A percentile compares a stretch with the other conserved stretches of the same genome.
phyloP scores from a whole-genome alignment of 768 basidiomycete species.

The Phlegmacium glaucopus region DNA sequence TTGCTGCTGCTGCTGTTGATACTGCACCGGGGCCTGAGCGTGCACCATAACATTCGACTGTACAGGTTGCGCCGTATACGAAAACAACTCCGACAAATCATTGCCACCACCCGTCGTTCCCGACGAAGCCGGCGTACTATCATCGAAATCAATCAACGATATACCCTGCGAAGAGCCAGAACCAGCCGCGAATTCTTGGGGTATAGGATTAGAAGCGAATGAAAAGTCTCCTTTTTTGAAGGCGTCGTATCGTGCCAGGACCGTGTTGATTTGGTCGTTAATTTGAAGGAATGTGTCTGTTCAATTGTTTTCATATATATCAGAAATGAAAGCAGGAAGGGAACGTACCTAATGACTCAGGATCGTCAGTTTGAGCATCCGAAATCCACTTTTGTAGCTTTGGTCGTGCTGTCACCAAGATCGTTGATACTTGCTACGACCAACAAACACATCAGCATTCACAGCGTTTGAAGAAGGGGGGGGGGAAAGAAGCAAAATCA shows the following conservation, averaged over 20 bases:
- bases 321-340: slow-evolving; percentile 1
- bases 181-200: slow-evolving; percentile 46
- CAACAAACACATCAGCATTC: slow-evolving; percentile 4
- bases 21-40: slow-evolving; percentile 2
- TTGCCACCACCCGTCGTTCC: slow-evolving; percentile 29
- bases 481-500: slow-evolving; percentile 32
- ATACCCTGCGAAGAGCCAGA: slow-evolving; percentile 23
- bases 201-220: slow-evolving; percentile 65
- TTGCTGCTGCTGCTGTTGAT: slow-evolving; percentile 1
- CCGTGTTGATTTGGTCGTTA: slow-evolving; percentile 97
- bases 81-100: slow-evolving; percentile 67
- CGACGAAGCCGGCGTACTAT: slow-evolving; percentile 26
- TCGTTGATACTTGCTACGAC: slow-evolving; percentile 76
- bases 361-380: slow-evolving; percentile 85
- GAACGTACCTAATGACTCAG: slow-evolving; percentile 78
- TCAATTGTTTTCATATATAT: slow-evolving; percentile 1
- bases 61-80: slow-evolving; percentile 13
- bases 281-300: slow-evolving; percentile 93
- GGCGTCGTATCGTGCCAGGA: slow-evolving; percentile 85
- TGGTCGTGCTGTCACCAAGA: slow-evolving; percentile 79
- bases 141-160: slow-evolving; percentile 82
- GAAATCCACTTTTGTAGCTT: slow-evolving; percentile 98
- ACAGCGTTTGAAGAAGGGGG: neutral
- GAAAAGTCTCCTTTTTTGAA: slow-evolving; percentile 90
- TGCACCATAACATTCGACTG: neutral